A percentile compares a stretch with the other conserved stretches of the same genome.
phyloP scores from a whole-genome alignment of 352 stramenopile species.

The Blastocystis sp. region DNA sequence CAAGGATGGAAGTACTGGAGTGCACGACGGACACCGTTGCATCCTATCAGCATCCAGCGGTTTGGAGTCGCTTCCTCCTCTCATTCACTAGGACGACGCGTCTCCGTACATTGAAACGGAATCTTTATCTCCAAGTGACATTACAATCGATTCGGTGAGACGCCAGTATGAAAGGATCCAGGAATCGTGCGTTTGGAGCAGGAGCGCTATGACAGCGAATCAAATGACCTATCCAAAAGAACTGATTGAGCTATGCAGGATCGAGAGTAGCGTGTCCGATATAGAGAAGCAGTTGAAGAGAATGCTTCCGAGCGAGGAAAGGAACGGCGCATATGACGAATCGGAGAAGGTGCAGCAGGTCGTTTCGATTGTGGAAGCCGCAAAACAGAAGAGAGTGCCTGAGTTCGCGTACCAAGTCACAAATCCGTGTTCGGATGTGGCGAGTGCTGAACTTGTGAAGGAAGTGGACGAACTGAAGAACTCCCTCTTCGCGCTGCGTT shows the following conservation, averaged over 20 bases:
- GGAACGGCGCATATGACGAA: background rate
- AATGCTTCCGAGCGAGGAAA: background rate
- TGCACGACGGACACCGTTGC: background rate
- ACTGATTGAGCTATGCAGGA: background rate
- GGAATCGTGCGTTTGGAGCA: background rate
- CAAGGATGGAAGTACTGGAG: slow-evolving; percentile 43
- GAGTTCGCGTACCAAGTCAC: background rate
- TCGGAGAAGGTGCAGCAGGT: background rate
- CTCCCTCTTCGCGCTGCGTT: background rate
- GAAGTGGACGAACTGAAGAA: background rate
- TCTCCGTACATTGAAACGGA: slow-evolving; percentile 2
- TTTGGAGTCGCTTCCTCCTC: background rate
- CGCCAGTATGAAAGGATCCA: slow-evolving; percentile 22
- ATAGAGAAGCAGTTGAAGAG: background rate
- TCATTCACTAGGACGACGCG: slow-evolving; percentile 28
- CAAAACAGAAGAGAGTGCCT: background rate
- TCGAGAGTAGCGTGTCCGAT: background rate
- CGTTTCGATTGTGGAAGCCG: background rate
- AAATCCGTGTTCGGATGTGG: background rate
- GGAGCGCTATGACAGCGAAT: background rate
- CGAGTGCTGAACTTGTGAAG: background rate
- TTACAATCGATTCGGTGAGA: slow-evolving; percentile 36
- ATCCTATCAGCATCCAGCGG: slow-evolving; percentile 34
- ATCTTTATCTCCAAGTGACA: background rate
- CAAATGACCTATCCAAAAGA: background rate